These are phyloP conservation scores for Crepidotus variabilis DNA, from an alignment of 768 basidiomycete species.

Conservation along the genomic window DNA sequence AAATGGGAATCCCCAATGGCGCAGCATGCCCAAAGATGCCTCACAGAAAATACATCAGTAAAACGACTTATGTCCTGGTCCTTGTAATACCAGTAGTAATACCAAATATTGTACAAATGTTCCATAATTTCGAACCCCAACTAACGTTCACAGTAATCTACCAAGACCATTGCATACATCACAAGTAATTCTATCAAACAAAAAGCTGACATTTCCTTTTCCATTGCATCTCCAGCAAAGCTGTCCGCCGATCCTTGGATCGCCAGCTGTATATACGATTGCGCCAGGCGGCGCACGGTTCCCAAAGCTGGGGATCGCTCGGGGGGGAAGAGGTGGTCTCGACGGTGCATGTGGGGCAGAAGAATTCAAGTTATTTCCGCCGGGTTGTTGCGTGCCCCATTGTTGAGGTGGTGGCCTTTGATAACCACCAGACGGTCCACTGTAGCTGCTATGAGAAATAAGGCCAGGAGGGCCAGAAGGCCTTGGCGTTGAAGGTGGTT, in stretches of 20 bases:
- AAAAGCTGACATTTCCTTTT: slow-evolving; percentile 42
- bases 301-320: background rate
- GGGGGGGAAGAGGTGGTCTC: background rate
- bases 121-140: no score
- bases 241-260: slow-evolving; percentile 64
- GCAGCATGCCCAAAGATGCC: no score
- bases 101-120: no score
- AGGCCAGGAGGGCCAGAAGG: background rate
- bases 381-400: background rate
- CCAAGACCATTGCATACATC: slow-evolving; percentile 62
- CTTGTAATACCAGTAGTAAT: no score
- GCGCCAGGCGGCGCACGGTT: slow-evolving; percentile 34
- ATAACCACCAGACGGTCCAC: slow-evolving; percentile 3
- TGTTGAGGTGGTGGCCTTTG: slow-evolving; percentile 9
- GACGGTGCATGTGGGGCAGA: background rate
- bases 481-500: slow-evolving; percentile 10
- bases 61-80: no score
- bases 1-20: no score
- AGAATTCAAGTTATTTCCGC: background rate
- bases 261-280: slow-evolving; percentile 56
- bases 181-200: slow-evolving; percentile 55
- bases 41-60: no score
- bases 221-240: slow-evolving; percentile 68
- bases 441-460: background rate
- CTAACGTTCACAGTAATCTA: slow-evolving; percentile 37